Conservation (phyloP, 2,329 filamentous ascomycete species). For the Dactylellina cionopaga region DNA sequence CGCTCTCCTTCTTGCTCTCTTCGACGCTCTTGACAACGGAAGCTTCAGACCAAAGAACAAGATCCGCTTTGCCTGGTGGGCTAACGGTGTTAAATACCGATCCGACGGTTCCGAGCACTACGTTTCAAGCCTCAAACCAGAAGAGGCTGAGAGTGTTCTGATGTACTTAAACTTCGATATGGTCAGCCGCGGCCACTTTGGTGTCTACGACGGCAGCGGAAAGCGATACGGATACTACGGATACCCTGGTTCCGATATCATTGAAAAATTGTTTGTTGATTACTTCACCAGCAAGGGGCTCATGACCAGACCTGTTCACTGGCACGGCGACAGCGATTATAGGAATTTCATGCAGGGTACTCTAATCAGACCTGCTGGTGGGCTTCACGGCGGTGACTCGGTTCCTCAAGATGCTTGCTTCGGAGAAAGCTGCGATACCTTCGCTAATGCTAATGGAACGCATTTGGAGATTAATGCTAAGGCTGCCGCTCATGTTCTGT, state of each 20-base stretch:
- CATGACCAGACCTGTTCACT: constrained; percentile 56
- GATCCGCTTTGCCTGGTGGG: constrained; percentile 59
- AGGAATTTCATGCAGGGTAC: constrained; percentile 57
- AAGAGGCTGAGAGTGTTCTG: constrained; percentile 53
- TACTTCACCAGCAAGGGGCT: constrained; percentile 55
- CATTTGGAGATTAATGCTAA: constrained; percentile 59
- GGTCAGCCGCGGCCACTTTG: constrained; percentile 58
- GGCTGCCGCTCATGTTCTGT: constrained; percentile 55
- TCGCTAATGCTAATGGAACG: constrained; percentile 58
- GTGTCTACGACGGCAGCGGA: constrained; percentile 59
- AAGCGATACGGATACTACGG: constrained; percentile 54
- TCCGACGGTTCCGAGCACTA: constrained; percentile 58
- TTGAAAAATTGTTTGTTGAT: constrained; percentile 59
- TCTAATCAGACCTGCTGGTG: constrained; percentile 59
- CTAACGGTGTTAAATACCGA: constrained; percentile 56
- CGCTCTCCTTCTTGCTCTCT: constrained; percentile 58
- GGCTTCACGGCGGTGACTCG: constrained; percentile 59
- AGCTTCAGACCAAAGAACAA: constrained; percentile 55
- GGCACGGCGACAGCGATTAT: constrained; percentile 59
- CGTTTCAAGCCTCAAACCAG: constrained; percentile 55
- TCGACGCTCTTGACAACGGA: constrained; percentile 13
- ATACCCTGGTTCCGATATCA: constrained; percentile 58
- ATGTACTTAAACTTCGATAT: constrained; percentile 61
- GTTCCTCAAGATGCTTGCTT: constrained; percentile 59
- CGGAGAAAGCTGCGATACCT: constrained; percentile 59